Evolutionary conservation across 2,329 filamentous ascomycete genomes (phyloP).

Genomic region (Phyllosticta citrichinensis): DNA sequence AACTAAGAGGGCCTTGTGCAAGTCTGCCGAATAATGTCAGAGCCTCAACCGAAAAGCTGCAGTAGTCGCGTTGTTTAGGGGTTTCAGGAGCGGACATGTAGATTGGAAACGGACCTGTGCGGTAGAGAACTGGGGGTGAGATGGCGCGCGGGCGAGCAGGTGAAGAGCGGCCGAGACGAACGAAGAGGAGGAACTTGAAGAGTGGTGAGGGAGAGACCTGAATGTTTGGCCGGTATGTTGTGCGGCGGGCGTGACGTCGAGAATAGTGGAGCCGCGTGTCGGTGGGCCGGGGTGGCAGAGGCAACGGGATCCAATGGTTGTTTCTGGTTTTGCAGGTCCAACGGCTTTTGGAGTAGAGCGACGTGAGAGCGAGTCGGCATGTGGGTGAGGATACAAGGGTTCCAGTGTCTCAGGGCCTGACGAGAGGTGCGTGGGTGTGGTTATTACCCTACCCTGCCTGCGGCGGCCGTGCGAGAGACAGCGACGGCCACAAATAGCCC

Average conservation of each 20-base stretch:
- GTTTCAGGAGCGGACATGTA: conserved; percentile 3
- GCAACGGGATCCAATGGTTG: conserved; percentile 4
- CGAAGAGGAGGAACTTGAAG: not conserved
- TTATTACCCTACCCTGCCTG: not conserved
- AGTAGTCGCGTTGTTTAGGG: not conserved
- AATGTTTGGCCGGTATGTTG: not conserved
- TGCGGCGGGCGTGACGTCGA: conserved; percentile 10
- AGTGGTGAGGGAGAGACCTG: not conserved
- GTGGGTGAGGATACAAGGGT: not conserved
- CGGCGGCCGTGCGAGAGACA: conserved; percentile 1
- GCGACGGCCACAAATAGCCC: conserved; percentile 5
- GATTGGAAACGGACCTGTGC: not conserved
- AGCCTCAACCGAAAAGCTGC: not conserved
- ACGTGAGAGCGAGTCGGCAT: not conserved
- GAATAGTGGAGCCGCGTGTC: conserved; percentile 8
- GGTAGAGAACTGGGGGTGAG: not conserved
- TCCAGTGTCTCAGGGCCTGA: not conserved
- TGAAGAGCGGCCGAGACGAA: not conserved
- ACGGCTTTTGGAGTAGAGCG: not conserved
- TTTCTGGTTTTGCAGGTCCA: not conserved
- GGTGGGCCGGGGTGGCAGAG: not conserved
- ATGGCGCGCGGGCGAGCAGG: not conserved
- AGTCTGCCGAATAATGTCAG: conserved; percentile 1
- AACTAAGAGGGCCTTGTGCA: not conserved
- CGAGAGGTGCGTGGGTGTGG: not conserved